Conservation (phyloP, 306 rosid genomes). For the Acacia crassicarpa region DNA sequence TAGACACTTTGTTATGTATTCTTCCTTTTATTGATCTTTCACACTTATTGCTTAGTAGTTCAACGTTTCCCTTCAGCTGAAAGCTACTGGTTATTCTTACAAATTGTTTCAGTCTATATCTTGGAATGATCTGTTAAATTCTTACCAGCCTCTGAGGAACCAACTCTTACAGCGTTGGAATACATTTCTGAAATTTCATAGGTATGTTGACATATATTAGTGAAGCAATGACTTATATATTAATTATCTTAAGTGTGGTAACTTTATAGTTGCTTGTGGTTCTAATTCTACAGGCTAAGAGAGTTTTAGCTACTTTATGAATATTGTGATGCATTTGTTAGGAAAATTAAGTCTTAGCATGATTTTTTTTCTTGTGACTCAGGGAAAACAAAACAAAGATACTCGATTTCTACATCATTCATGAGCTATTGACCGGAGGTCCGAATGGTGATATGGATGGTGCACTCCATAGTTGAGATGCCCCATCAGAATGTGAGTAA, state of each 20-base stretch:
- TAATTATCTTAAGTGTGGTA: background rate
- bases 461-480: too few relatives aligned
- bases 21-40: slow-evolving; percentile 23
- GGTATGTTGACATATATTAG: slow-evolving; percentile 44
- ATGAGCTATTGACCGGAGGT: slow-evolving; percentile 53
- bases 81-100: slow-evolving; percentile 31
- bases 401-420: slow-evolving; percentile 62
- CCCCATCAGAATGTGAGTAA: too few relatives aligned
- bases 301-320: background rate
- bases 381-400: slow-evolving; percentile 78
- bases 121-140: slow-evolving; percentile 45
- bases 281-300: background rate
- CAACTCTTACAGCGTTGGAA: slow-evolving; percentile 72
- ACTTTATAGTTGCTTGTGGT: background rate
- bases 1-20: slow-evolving; percentile 32
- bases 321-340: slow-evolving; percentile 8
- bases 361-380: background rate
- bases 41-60: slow-evolving; percentile 16
- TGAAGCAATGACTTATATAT: slow-evolving; percentile 18
- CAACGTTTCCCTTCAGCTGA: slow-evolving; percentile 32
- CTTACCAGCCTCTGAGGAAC: slow-evolving; percentile 60
- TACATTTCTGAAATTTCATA: slow-evolving; percentile 74
- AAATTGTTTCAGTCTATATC: slow-evolving; percentile 42
- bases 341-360: background rate
- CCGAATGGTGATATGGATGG: too few relatives aligned